phyloP scores from a whole-genome alignment of 1,284 basidiomycete genomes.

The Austroboletus niveus region DNA sequence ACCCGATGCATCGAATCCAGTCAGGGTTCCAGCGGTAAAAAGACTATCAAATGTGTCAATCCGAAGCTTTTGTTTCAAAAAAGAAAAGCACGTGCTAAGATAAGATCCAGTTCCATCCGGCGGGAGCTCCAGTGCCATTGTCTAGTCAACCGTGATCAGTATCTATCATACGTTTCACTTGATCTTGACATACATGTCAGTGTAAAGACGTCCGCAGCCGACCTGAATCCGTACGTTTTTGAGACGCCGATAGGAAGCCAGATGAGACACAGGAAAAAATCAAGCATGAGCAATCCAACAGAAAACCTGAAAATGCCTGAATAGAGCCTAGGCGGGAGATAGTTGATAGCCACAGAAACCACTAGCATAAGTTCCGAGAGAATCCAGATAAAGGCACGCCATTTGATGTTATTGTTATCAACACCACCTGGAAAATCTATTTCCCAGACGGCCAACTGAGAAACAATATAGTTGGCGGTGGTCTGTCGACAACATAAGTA shows the following conservation, averaged over 20 bases:
- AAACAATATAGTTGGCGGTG: conserved; percentile 82
- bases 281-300: conserved; percentile 70
- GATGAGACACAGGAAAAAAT: conserved; percentile 81
- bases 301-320: conserved; percentile 74
- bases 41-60: conserved; percentile 45
- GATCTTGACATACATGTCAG: conserved; percentile 61
- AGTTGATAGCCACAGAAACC: conserved; percentile 74
- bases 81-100: conserved; percentile 54
- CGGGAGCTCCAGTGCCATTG: conserved; percentile 81
- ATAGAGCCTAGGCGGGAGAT: conserved; percentile 73
- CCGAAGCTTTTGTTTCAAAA: too few relatives aligned
- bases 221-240: conserved; percentile 79
- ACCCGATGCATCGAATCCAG: conserved; percentile 85
- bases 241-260: conserved; percentile 88
- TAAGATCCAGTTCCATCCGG: conserved; percentile 85
- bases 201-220: conserved; percentile 77
- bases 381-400: conserved; percentile 80
- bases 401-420: conserved; percentile 70
- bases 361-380: conserved; percentile 70
- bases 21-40: conserved; percentile 80
- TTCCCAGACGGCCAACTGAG: conserved; percentile 76
- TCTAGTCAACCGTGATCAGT: conserved; percentile 41
- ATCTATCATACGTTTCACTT: neutral
- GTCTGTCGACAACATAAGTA: conserved; percentile 44
- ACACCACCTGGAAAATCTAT: conserved; percentile 77